These are phyloP conservation scores for Zygnema cylindricum DNA, from an alignment of 139 green algal species.

Conservation along the genomic window DNA sequence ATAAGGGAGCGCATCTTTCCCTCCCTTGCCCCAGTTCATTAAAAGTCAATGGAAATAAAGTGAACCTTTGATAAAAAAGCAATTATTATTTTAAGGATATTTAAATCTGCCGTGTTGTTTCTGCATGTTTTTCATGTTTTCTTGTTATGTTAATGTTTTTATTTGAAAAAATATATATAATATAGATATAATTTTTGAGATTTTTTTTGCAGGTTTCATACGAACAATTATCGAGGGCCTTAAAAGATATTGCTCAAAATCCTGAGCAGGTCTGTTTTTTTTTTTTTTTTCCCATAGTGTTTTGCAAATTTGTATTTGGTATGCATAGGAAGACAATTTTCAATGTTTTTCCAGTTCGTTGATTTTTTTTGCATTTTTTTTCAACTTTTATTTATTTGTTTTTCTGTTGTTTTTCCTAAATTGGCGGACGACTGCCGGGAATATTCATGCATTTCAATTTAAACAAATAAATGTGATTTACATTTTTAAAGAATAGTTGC, in stretches of 20 bases:
- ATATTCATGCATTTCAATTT: neutral
- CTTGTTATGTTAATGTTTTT: neutral
- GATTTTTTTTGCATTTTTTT: neutral
- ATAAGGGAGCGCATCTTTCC: too few species aligned
- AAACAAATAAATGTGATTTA: too few species aligned
- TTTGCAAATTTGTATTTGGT: neutral
- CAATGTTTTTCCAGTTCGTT: neutral
- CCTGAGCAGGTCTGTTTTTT: slow-evolving; percentile 43
- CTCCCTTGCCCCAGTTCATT: too few species aligned
- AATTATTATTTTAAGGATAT: too few species aligned
- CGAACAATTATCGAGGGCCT: slow-evolving; percentile 3
- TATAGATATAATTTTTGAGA: neutral
- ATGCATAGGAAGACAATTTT: neutral
- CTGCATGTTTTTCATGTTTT: too few species aligned
- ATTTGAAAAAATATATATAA: neutral
- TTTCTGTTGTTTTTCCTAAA: neutral
- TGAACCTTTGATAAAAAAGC: too few species aligned
- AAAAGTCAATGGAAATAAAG: too few species aligned
- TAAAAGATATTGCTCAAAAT: slow-evolving; percentile 22
- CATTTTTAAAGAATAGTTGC: too few species aligned
- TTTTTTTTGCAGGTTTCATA: slow-evolving; percentile 27
- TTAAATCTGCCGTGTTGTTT: too few species aligned
- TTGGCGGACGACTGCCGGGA: neutral
- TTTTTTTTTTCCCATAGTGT: neutral
- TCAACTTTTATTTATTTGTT: neutral